Evolutionary conservation across 2,329 filamentous ascomycete species (phyloP), one percentile per base, ranked within the genome.

Genomic region (Xylariales sp.): DNA sequence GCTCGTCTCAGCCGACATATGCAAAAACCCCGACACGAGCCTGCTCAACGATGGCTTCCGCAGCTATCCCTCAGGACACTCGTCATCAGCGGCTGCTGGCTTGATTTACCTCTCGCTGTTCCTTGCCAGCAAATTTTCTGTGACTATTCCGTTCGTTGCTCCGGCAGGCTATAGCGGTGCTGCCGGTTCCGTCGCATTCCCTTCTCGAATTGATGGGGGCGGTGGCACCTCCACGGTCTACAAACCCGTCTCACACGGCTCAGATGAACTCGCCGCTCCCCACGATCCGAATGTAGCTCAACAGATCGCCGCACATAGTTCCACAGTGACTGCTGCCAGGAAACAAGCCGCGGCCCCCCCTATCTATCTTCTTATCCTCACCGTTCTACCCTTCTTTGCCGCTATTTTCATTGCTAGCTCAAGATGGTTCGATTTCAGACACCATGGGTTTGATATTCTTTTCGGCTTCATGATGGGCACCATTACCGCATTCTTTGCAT

Each of bases 361-460:
- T 0, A 66, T 90, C 6, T 91, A 88, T 54, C 79, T 93, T 3
- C 70, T 95, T 11, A 66, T 83, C 30, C 59, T 91, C 23, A 74
- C 80, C 3, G 67, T 88, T 14, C 61, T 87, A 2, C 90, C 90
- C 3, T 76, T 89, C 46, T 83, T 81, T 40, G 67, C 78, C 2
- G 84, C 89, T 5, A 76, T 89, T 45, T 95, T 89, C 65, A 85
- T 96, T 45, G 74, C 83, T n/a, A 78, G 82, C 19, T 91, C 88
- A 2, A 84, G 91, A 10, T 97, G 84, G 76, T 89, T 83, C 42
- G 83, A 96, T 60, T 94, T 83, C 65, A 81, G 87, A 27, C 91
- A 97, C 60, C 86, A 91, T 57, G 89, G 83, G n/a, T 91, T 95
- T 57, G 91, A 97, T 48, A 86, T 96, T 47, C 64, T 96, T 3